Conservation (phyloP, 352 stramenopile species). For the Phytophthora pistaciae region DNA sequence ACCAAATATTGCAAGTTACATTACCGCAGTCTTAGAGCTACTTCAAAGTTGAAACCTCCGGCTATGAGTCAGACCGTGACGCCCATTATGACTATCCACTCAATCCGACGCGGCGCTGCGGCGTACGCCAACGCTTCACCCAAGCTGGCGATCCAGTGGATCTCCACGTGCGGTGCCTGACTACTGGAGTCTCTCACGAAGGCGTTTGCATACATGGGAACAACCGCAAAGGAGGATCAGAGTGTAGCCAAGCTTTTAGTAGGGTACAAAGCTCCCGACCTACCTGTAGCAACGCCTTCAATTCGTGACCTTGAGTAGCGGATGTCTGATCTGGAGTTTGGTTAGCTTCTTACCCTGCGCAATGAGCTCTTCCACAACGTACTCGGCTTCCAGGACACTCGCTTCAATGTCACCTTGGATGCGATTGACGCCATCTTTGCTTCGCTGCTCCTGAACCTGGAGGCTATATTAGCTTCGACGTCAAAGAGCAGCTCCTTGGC, state of each 20-base stretch:
- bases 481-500: not conserved
- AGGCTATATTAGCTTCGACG: not conserved
- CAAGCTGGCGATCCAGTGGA: not conserved
- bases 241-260: slow-evolving; percentile 27
- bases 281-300: slow-evolving; percentile 12
- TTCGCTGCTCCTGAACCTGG: slow-evolving; percentile 13
- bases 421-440: slow-evolving; percentile 14
- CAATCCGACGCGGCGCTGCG: not conserved
- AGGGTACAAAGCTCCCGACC: slow-evolving; percentile 11
- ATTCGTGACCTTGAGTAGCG: slow-evolving; percentile 7
- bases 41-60: not conserved
- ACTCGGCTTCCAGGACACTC: not conserved
- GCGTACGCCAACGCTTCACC: not conserved
- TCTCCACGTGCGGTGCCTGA: not conserved
- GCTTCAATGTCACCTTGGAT: slow-evolving; percentile 11
- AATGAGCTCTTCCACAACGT: slow-evolving; percentile 9
- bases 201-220: not conserved
- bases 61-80: not conserved
- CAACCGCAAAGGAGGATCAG: slow-evolving; percentile 27
- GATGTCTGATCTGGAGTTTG: not conserved
- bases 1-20: slow-evolving; percentile 7
- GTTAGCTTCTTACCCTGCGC: slow-evolving; percentile 8
- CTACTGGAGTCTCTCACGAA: not conserved
- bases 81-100: slow-evolving; percentile 3
- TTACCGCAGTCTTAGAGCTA: slow-evolving; percentile 2